Evolutionary conservation across 2,329 filamentous ascomycete species (phyloP).

Genomic region (Penicillium rolfsii): DNA sequence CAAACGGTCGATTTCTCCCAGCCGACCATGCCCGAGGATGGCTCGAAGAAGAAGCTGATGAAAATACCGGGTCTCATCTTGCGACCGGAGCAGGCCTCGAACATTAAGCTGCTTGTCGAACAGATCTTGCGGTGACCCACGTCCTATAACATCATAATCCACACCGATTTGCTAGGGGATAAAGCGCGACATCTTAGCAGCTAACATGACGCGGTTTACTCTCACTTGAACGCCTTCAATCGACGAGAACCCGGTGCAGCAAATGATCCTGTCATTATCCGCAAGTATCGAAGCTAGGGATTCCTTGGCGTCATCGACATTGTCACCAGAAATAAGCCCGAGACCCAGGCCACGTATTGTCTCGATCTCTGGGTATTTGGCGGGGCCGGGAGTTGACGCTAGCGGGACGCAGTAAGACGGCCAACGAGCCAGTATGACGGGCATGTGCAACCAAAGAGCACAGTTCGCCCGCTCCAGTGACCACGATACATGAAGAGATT

Average conservation of each 20-base stretch:
- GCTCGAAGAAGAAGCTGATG: neutral
- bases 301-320: neutral
- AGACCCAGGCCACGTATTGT: neutral
- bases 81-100: neutral
- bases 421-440: neutral
- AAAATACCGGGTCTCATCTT: neutral
- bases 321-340: neutral
- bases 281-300: neutral
- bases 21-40: neutral
- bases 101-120: neutral
- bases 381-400: neutral
- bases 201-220: neutral
- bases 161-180: neutral
- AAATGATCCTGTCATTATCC: neutral
- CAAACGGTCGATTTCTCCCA: neutral
- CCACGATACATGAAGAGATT: neutral
- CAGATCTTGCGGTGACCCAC: neutral
- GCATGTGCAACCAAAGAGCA: neutral
- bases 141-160: neutral
- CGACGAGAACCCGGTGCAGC: neutral
- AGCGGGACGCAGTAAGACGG: neutral
- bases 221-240: neutral
- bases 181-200: neutral
- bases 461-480: neutral
- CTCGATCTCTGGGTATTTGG: neutral